These are phyloP conservation scores for Colletotrichum gloeosporioides DNA, from an alignment of 2,329 filamentous ascomycete genomes.

Conservation along the genomic window DNA sequence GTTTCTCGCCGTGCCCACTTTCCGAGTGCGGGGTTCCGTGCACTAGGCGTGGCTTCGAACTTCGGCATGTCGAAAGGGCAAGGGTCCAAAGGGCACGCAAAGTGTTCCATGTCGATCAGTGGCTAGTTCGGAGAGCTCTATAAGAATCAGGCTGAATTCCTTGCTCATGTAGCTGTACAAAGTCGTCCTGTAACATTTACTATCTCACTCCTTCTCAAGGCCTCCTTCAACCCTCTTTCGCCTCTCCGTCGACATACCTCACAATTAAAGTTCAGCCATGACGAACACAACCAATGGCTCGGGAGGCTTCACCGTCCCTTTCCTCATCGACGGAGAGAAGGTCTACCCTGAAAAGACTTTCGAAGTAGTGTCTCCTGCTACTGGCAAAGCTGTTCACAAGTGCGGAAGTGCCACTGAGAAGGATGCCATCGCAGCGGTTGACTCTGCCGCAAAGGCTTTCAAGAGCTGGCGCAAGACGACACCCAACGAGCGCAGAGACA, in stretches of 20 bases:
- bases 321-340: conserved; percentile 51
- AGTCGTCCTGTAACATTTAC: accelerated
- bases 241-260: neutral
- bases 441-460: conserved; percentile 62
- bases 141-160: neutral
- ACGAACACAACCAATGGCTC: neutral
- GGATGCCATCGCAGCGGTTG: conserved; percentile 54
- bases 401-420: conserved; percentile 60
- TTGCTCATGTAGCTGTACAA: neutral
- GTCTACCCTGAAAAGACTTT: conserved; percentile 53
- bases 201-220: neutral
- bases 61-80: conserved; percentile 14
- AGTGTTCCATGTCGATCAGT: neutral
- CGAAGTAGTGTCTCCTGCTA: conserved; percentile 61
- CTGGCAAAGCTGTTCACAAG: conserved; percentile 56
- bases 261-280: neutral
- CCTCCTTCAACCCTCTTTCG: neutral
- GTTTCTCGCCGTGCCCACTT: conserved; percentile 9
- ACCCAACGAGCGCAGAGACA: conserved; percentile 60
- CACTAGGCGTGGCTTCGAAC: conserved; percentile 7
- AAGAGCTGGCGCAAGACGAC: conserved; percentile 67
- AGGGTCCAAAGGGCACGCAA: neutral
- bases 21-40: conserved; percentile 18
- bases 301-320: conserved; percentile 35
- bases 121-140: neutral